Conservation (phyloP, 225 moss, liverwort and hornwort genomes). For the Takakia lepidozioides region DNA sequence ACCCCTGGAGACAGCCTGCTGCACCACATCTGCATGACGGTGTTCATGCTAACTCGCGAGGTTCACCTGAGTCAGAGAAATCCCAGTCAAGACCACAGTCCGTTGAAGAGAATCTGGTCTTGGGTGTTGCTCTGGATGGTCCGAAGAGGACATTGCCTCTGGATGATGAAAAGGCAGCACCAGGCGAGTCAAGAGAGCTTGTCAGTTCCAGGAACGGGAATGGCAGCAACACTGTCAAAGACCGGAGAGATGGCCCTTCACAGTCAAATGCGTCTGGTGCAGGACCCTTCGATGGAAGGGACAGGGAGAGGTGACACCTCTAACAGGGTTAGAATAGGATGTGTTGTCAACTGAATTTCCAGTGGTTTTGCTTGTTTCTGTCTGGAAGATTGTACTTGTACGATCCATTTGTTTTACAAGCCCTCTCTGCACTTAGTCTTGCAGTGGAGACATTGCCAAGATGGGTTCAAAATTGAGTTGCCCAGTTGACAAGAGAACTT, state of each 20-base stretch:
- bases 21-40: constrained; percentile 4
- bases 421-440: too few species aligned
- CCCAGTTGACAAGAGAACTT: too few species aligned
- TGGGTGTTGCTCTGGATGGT: constrained; percentile 50
- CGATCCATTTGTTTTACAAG: too few species aligned
- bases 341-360: too few species aligned
- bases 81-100: constrained; percentile 3
- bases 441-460: too few species aligned
- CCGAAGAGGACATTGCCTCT: constrained; percentile 48
- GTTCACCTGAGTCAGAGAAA: too few species aligned
- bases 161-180: constrained; percentile 20
- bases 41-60: too few species aligned
- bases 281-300: constrained; percentile 25
- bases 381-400: too few species aligned
- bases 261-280: constrained; percentile 10
- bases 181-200: constrained; percentile 22
- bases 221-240: constrained; percentile 14
- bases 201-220: constrained; percentile 35
- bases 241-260: constrained; percentile 22
- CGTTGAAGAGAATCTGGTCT: constrained; percentile 10
- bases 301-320: constrained; percentile 14
- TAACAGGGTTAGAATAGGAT: too few species aligned
- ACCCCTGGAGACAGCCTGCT: constrained; percentile 20
- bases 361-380: too few species aligned
- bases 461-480: too few species aligned